Base-by-base conservation (phyloP, 306 rosid genomes). In the Oemleria cerasiformis region DNA sequence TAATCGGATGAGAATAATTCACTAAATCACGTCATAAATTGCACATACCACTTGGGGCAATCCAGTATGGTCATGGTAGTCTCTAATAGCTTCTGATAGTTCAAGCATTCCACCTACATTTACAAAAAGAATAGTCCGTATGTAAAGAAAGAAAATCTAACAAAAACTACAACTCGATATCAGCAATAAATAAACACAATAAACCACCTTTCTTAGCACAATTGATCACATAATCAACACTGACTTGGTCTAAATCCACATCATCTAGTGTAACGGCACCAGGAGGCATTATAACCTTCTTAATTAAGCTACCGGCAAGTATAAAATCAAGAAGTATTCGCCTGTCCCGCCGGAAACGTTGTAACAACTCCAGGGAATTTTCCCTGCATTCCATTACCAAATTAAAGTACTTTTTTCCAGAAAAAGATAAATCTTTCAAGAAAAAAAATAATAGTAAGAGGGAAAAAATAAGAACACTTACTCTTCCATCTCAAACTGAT, bases 231-330 rank as follows among this genome's bases (percentile, higher is more conserved):
- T 83, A 86, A 86, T 94, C 96, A 75, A 94, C 92, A 69, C 99
- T 94, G 70, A 94, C 92, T 94, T 94, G 99, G 79, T 94, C 97
- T 14, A 94, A 86, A 94, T 94, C 97, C 77, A 94, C 96, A 55
- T 94, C 99, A 75, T 94, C 99, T 8, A 94, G 91, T 0, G 97
- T 86, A 75, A 91, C 97, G 0, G 99, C 96, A 15, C 99, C 99
- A 13, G 97, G 99, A 70, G 99, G 99, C 97, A 94, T 94, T 47
- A 85, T 84, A 75, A 94, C 99, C 81, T 91, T 94, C 96, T 94
- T 89, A 72, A 94, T 85, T 71, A 94, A 82, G 74, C 96, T 91
- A 58, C 97, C 97, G 5, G 99, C 84, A 12, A 94, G 92, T 73
- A 94, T 72, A 80, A 94, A 94, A 75, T 94, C 97, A 57, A 94